Evolutionary conservation across 305 asterid species (phyloP), one percentile per base, ranked within the genome.

Genomic region (Fraxinus ornus): DNA sequence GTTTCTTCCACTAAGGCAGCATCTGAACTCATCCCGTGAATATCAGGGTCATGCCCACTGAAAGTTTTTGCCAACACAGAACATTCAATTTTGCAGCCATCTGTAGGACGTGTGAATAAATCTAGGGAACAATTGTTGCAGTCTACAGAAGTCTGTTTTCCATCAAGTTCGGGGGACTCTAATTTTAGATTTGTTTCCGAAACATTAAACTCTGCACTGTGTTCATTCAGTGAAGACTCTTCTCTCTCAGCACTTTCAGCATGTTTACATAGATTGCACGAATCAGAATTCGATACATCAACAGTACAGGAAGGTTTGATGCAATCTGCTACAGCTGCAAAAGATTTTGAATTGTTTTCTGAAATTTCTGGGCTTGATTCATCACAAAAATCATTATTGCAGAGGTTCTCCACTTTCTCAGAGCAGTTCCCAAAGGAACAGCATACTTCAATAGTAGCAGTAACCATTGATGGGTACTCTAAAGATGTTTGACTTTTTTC

Each of bases 401-500:
- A 74, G 68, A 44, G 83, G 76, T 79, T 81, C 82, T 84, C 90
- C 37, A 82, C 73, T 77, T 84, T 78, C 84, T 77, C 88, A 62
- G 82, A 81, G 70, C 70, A 60, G 70, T 62, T 75, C 81, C 91
- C 85, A 70, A 86, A 83, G 85, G 92, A 57, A 79, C 78, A 81
- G 80, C 72, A 77, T 37, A 80, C 89, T 52, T 88, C 87, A 78
- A 83, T 84, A 76, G 80, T 86, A 60, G 79, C 84, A 78, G 88
- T 88, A 66, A 83, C 80, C 55, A 74, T 41, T 70, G 88, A 85
- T 49, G 92, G 81, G 79, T 82, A 89, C 80, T 84, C 92, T 32
- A 87, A 80, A 87, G 90, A 86, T 77, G 80, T 84, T 79, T 83
- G 86, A 83, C 83, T 82, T 85, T 90, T 91, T 86, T 93, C 98